Percentiles rank a stretch among this genome's conserved stretches.
Conservation (phyloP, 495 filamentous ascomycete genomes). For the Hamigera avellanea region DNA sequence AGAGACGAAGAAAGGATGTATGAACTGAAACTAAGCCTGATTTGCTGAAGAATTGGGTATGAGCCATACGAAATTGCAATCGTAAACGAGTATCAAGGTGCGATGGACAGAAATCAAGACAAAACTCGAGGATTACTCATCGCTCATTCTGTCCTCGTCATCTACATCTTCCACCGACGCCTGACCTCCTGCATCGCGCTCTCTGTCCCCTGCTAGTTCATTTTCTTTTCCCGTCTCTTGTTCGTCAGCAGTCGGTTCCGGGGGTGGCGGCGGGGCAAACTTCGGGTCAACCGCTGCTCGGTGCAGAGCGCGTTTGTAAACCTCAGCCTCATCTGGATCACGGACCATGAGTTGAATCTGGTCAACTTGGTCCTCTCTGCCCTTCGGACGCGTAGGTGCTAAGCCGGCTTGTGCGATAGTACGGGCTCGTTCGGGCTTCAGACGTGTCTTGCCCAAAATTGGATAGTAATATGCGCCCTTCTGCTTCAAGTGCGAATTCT, state of each 20-base stretch:
- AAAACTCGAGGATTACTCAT: no score
- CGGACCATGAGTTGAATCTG: conserved; percentile 41
- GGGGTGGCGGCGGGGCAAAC: conserved; percentile 26
- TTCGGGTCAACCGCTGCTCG: conserved; percentile 33
- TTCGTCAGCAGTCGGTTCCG: conserved; percentile 12
- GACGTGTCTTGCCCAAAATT: conserved; percentile 55
- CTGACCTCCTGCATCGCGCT: conserved; percentile 2
- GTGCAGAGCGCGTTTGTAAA: conserved; percentile 34
- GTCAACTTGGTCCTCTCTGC: conserved; percentile 38
- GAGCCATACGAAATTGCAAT: no score
- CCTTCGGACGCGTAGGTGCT: conserved; percentile 22
- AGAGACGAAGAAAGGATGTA: no score
- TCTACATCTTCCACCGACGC: conserved; percentile 3
- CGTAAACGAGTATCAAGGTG: no score
- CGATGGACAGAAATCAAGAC: no score
- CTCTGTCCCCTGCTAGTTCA: conserved; percentile 1
- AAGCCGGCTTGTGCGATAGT: conserved; percentile 38
- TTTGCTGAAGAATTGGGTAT: no score
- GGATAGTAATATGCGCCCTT: conserved; percentile 87
- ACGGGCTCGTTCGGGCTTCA: conserved; percentile 45
- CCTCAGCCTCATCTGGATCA: conserved; percentile 42
- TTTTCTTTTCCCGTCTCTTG: conserved; percentile 9
- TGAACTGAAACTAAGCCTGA: no score
- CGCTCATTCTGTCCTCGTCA: conserved; percentile 14
- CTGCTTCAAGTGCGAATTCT: conserved; percentile 23